These are phyloP conservation scores for Ephemerocybe angulata DNA, from an alignment of 768 basidiomycete genomes.

Conservation along the genomic window DNA sequence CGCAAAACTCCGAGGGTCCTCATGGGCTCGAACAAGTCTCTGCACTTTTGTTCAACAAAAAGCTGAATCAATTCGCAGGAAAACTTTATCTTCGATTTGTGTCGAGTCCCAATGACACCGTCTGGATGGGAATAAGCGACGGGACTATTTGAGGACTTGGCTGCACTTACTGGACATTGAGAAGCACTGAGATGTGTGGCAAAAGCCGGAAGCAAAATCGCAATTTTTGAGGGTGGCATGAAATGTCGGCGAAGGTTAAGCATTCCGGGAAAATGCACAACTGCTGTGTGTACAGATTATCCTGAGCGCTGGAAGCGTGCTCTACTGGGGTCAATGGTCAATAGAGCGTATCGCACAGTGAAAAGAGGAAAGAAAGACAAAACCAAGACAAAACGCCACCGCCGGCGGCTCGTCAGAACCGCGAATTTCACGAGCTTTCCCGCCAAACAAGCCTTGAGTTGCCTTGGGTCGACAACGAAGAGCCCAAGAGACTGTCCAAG, in stretches of 20 bases:
- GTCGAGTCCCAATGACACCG: conserved; percentile 1
- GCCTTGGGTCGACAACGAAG: neutral
- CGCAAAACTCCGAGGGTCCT: neutral
- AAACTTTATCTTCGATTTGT: neutral
- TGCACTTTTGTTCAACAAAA: too few relatives aligned
- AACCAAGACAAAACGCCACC: neutral
- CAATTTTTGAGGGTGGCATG: neutral
- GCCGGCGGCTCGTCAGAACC: neutral
- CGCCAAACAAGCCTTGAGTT: neutral
- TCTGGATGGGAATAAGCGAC: neutral
- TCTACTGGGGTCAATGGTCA: too few relatives aligned
- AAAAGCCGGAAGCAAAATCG: neutral
- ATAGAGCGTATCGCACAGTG: too few relatives aligned
- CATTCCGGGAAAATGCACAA: neutral
- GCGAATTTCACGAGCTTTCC: neutral
- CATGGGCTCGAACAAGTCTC: too few relatives aligned
- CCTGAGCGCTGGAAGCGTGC: too few relatives aligned
- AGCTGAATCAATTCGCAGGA: neutral
- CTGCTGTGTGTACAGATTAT: neutral
- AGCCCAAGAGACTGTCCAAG: neutral
- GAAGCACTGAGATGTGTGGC: too few relatives aligned
- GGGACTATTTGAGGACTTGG: neutral
- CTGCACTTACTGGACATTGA: neutral
- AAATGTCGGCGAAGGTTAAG: neutral
- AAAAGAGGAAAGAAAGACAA: neutral